These are phyloP conservation scores for Oryza longistaminata DNA, from an alignment of 176 grass and related monocot species.

Conservation along the genomic window DNA sequence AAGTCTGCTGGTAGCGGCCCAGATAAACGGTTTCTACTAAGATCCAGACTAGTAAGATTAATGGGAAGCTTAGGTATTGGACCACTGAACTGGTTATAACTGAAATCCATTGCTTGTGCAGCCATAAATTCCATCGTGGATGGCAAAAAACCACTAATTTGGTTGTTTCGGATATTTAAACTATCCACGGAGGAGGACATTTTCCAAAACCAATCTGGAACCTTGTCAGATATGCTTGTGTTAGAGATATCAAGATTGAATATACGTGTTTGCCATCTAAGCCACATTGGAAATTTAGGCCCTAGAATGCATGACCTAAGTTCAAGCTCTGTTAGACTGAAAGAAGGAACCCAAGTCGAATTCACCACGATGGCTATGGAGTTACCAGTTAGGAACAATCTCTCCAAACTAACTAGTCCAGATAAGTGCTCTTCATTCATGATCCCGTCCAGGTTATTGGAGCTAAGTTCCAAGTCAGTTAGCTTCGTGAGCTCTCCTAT, in stretches of 20 bases:
- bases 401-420: background rate
- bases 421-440: constrained; percentile 32
- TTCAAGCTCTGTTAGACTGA: background rate
- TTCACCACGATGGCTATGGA: background rate
- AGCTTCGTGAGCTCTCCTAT: constrained; percentile 17
- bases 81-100: constrained; percentile 34
- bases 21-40: constrained; percentile 40
- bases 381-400: accelerated
- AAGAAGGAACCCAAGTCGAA: constrained; percentile 34
- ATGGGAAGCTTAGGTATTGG: constrained; percentile 33
- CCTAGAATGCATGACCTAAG: background rate
- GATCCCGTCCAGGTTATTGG: background rate
- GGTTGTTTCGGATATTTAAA: constrained; percentile 35
- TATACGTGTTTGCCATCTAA: background rate
- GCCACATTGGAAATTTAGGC: constrained; percentile 35
- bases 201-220: constrained; percentile 47
- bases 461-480: background rate
- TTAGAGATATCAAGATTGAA: constrained; percentile 4
- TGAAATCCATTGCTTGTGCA: background rate
- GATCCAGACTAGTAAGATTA: background rate
- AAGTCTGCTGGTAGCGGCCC: constrained; percentile 27
- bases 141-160: constrained; percentile 1
- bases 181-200: accelerated
- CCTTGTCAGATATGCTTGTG: constrained; percentile 20
- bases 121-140: constrained; percentile 13